phyloP scores from a whole-genome alignment of 1,284 basidiomycete genomes.

The Cryptococcus deneoformans region DNA sequence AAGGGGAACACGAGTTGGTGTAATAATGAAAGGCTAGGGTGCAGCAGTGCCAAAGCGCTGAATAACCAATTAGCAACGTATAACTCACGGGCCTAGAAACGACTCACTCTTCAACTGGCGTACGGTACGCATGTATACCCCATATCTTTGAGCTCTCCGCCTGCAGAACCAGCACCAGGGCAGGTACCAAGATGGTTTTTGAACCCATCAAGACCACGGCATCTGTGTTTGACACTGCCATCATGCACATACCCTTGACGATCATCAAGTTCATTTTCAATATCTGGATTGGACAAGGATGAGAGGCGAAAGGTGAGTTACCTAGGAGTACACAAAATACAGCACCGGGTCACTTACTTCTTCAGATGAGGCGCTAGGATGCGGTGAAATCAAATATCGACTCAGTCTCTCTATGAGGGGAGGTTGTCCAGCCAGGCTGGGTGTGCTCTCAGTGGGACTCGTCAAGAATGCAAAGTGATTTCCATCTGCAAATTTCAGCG shows the following conservation, averaged over 20 bases:
- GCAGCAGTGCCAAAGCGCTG: constrained; percentile 31
- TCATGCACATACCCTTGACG: constrained; percentile 24
- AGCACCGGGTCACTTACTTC: constrained; percentile 5
- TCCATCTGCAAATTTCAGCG: neutral
- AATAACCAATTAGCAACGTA: neutral
- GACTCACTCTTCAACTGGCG: constrained; percentile 22
- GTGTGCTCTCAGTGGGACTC: constrained; percentile 5
- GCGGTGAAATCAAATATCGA: constrained; percentile 11
- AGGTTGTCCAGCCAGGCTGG: constrained; percentile 2
- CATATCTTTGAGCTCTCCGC: constrained; percentile 29
- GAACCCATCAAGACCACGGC: constrained; percentile 35
- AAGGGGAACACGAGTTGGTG: constrained; percentile 42
- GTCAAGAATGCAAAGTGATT: constrained; percentile 27
- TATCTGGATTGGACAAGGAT: neutral
- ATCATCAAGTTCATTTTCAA: constrained; percentile 12
- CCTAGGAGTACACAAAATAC: neutral
- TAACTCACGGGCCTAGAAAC: neutral
- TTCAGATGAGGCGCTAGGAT: neutral
- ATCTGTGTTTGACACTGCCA: constrained; percentile 30
- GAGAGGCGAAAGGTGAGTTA: neutral
- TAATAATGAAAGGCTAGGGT: constrained; percentile 28
- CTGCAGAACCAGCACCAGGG: constrained; percentile 30
- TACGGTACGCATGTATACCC: constrained; percentile 21
- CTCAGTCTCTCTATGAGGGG: constrained; percentile 12
- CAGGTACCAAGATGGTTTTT: constrained; percentile 28